phyloP scores from a whole-genome alignment of 305 asterid species.

The Salvia sclarea region DNA sequence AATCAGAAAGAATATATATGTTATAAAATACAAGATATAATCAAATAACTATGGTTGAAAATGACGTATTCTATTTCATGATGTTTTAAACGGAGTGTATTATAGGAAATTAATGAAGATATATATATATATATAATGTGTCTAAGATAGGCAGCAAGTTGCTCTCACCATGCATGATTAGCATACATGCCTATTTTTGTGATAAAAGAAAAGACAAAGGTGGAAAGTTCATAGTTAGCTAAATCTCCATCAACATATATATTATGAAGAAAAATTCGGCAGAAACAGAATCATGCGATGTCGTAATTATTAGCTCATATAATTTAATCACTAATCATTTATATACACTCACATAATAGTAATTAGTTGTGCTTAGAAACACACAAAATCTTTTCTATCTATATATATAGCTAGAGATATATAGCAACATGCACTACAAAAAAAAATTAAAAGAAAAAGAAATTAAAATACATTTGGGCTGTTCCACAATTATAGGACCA shows the following conservation, averaged over 20 bases:
- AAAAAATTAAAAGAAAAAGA: not conserved
- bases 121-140: too few relatives aligned
- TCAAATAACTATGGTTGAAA: not conserved
- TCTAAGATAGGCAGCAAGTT: not conserved
- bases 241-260: not conserved
- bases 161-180: not conserved
- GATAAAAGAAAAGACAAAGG: not conserved
- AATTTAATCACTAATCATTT: too few relatives aligned
- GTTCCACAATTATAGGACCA: conserved; percentile 21
- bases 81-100: not conserved
- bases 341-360: too few relatives aligned
- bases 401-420: too few relatives aligned
- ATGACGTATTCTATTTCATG: not conserved
- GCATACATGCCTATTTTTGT: not conserved
- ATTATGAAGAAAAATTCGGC: not conserved
- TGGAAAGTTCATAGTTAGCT: not conserved
- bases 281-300: not conserved
- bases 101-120: not conserved
- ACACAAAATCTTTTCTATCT: too few relatives aligned
- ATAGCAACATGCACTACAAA: too few relatives aligned
- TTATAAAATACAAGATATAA: not conserved
- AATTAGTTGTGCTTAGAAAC: not conserved
- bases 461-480: not conserved
- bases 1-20: too few relatives aligned
- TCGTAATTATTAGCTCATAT: too few relatives aligned